Percentiles rank a stretch among this genome's conserved stretches.
These are phyloP conservation scores for Paramecium tetraurelia DNA, from an alignment of 73 alveolate genomes.

Conservation along the genomic window DNA sequence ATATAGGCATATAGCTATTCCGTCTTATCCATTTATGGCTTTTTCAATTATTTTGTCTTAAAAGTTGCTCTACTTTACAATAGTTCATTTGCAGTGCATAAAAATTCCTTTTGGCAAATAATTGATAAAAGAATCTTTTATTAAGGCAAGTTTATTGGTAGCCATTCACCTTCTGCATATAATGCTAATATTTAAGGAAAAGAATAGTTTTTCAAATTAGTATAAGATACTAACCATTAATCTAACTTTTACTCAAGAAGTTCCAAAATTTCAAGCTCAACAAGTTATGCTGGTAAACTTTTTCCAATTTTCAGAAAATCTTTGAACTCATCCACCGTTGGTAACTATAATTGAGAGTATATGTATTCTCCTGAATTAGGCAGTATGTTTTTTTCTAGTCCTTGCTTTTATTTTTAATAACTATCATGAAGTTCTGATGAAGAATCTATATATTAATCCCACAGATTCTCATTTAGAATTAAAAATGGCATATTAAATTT, in stretches of 20 bases:
- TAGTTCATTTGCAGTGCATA: too few relatives aligned
- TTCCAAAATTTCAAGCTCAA: background rate
- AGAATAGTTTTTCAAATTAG: too few relatives aligned
- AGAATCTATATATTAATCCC: background rate
- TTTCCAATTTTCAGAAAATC: background rate
- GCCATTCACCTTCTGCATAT: too few relatives aligned
- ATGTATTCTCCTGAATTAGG: conserved; percentile 17
- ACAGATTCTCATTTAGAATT: background rate
- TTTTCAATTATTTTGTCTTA: too few relatives aligned
- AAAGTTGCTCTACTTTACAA: too few relatives aligned
- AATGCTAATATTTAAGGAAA: too few relatives aligned
- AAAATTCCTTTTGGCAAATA: too few relatives aligned
- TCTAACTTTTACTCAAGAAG: background rate
- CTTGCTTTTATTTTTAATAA: background rate
- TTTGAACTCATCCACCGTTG: conserved; percentile 15
- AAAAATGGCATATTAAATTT: background rate
- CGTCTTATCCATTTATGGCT: background rate
- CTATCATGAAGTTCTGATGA: background rate
- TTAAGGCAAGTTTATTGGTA: too few relatives aligned
- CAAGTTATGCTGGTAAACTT: background rate
- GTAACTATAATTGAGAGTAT: background rate
- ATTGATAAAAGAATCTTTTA: too few relatives aligned
- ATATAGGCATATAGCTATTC: background rate
- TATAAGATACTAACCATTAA: background rate
- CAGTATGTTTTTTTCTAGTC: background rate